Percentiles rank a stretch among this genome's conserved stretches.
Conservation (phyloP, 768 basidiomycete genomes). For the Amanita brunnescens region DNA sequence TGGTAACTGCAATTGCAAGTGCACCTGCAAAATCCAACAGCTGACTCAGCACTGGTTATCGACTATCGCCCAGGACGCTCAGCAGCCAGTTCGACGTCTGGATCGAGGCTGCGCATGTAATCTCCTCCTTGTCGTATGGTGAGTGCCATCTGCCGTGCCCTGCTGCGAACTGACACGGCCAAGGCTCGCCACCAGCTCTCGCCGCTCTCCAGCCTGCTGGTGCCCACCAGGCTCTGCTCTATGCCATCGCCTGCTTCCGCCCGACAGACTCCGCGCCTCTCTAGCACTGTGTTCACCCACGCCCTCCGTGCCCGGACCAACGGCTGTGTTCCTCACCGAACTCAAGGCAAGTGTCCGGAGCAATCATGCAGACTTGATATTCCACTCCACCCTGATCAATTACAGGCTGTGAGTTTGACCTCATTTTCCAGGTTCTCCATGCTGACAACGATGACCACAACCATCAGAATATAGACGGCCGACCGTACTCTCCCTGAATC, state of each 20-base stretch:
- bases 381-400: no score
- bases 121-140: conserved; percentile 71
- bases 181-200: conserved; percentile 60
- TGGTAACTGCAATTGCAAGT: no score
- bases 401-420: no score
- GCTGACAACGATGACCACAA: no score
- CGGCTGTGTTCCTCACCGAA: conserved; percentile 55
- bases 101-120: conserved; percentile 66
- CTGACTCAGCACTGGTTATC: no score
- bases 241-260: conserved; percentile 45
- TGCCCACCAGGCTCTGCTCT: conserved; percentile 52
- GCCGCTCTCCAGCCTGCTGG: conserved; percentile 46
- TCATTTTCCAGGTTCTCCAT: no score
- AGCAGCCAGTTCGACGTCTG: conserved; percentile 44
- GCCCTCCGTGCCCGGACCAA: conserved; percentile 52
- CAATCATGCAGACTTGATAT: no score
- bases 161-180: neutral
- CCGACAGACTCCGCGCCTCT: conserved; percentile 30
- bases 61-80: conserved; percentile 50
- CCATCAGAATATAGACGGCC: no score
- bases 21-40: no score
- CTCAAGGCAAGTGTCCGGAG: no score
- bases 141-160: neutral
- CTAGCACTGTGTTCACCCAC: conserved; percentile 51
- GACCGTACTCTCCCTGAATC: no score